Evolutionary conservation across 441 rosid genomes (phyloP).

Genomic region (Isatis lusitanica): DNA sequence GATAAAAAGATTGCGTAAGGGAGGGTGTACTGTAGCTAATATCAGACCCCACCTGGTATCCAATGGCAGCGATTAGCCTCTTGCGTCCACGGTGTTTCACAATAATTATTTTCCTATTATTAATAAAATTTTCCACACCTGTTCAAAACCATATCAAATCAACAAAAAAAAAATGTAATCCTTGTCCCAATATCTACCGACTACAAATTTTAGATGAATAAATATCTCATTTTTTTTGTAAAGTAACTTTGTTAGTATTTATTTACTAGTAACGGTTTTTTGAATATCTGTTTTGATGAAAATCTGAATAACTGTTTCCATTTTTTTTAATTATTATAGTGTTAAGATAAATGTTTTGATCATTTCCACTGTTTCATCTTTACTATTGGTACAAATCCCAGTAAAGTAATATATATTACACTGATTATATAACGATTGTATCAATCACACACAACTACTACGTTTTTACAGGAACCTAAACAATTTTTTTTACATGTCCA

Average conservation of each 20-base stretch:
- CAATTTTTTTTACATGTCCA: neutral
- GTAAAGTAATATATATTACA: neutral
- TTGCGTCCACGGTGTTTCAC: constrained; percentile 29
- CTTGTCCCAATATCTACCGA: constrained; percentile 27
- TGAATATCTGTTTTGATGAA: too few species aligned
- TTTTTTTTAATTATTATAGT: too few species aligned
- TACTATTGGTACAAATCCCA: neutral
- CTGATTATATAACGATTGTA: neutral
- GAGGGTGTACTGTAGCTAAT: constrained; percentile 16
- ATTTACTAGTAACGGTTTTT: too few species aligned
- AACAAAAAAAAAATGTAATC: neutral
- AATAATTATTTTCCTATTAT: neutral
- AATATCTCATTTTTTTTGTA: too few species aligned
- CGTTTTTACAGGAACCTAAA: neutral
- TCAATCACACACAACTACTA: neutral
- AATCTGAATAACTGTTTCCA: neutral
- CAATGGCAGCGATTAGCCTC: constrained; percentile 35
- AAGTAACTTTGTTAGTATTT: too few species aligned
- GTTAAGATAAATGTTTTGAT: neutral
- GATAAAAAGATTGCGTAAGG: constrained; percentile 25
- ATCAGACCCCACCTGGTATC: constrained; percentile 11
- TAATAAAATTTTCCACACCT: neutral
- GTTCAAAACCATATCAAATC: constrained; percentile 20
- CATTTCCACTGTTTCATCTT: neutral
- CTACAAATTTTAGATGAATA: constrained; percentile 1